phyloP scores from a whole-genome alignment of 768 basidiomycete species.

The Termitomyces sp. region DNA sequence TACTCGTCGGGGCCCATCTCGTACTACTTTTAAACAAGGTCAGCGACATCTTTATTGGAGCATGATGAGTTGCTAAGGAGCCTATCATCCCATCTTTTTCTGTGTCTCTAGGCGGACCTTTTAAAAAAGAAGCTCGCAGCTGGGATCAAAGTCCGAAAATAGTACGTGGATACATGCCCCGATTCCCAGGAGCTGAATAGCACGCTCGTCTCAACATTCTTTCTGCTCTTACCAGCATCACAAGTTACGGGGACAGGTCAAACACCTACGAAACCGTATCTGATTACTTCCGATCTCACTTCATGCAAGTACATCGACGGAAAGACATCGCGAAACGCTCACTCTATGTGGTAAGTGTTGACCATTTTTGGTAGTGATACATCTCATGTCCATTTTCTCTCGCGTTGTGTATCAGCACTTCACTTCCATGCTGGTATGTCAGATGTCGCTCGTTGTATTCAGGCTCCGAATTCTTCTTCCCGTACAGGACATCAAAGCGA shows the following conservation, averaged over 20 bases:
- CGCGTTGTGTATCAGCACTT: conserved; percentile 45
- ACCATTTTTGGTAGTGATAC: background rate
- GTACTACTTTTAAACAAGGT: conserved; percentile 82
- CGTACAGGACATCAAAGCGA: conserved; percentile 60
- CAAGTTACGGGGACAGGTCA: conserved; percentile 69
- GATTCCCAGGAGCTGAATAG: background rate
- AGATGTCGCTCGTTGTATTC: background rate
- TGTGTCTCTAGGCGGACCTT: conserved; percentile 55
- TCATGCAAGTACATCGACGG: conserved; percentile 68
- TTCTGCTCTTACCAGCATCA: conserved; percentile 47
- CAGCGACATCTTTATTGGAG: conserved; percentile 13
- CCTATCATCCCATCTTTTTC: conserved; percentile 2
- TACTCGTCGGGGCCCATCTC: conserved; percentile 68
- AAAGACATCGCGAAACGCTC: conserved; percentile 57
- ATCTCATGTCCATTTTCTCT: background rate
- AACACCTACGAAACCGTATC: conserved; percentile 71
- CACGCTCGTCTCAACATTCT: background rate
- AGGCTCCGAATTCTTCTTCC: background rate
- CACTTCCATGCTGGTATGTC: conserved; percentile 61
- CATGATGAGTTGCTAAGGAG: background rate
- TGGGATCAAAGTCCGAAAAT: conserved; percentile 69
- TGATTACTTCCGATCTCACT: conserved; percentile 83
- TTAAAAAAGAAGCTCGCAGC: conserved; percentile 67
- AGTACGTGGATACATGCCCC: conserved; percentile 45
- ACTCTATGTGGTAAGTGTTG: conserved; percentile 57